Evolutionary conservation across 2,329 filamentous ascomycete genomes (phyloP), one percentile per base, ranked within the genome.

Genomic region (Nemania serpens): DNA sequence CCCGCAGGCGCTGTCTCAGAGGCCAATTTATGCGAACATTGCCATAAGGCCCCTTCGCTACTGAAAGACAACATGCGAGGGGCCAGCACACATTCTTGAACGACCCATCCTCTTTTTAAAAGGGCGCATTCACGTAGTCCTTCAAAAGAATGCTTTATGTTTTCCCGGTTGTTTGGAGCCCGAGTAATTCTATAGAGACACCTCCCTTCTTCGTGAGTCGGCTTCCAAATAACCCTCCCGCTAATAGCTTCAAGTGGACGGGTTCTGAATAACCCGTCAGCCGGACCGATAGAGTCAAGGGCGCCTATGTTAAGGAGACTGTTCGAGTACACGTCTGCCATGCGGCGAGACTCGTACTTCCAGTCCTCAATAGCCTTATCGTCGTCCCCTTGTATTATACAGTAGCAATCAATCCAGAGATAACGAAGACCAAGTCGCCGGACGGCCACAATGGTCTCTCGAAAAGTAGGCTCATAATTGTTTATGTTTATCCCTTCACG

Each of bases 391-490:
- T 61, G 58, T 34, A 58, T n/a, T n/a, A 61, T 58, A 11, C 58
- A 57, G 12, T 56, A 49, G 12, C 47, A 56, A 33, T 61, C 53
- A n/a, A 61, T 52, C 52, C 53, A 61, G 13, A 57, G 58, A 25
- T 57, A 61, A 5, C 42, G 42, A 20, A 57, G 3, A 15, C 58
- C 34, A 39, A 58, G 58, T 17, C 36, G 41, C 17, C 53, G 47
- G 1, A 45, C 18, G 5, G 37, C 43, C 18, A 5, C n/a, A 2
- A 61, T 61, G 29, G 53, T 45, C 29, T 61, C 53, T 37, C 18
- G 12, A 13, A 61, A 61, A 4, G 47, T 61, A 1, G 13, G 42
- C 2, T 20, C 11, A 15, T 52, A 56, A 9, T 41, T 18, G 11
- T 9, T 37, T 12, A 57, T 48, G 4, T 53, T 11, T 2, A 57